Base-by-base conservation (phyloP, 2,329 filamentous ascomycete species). In the Hypoxylon sp. region DNA sequence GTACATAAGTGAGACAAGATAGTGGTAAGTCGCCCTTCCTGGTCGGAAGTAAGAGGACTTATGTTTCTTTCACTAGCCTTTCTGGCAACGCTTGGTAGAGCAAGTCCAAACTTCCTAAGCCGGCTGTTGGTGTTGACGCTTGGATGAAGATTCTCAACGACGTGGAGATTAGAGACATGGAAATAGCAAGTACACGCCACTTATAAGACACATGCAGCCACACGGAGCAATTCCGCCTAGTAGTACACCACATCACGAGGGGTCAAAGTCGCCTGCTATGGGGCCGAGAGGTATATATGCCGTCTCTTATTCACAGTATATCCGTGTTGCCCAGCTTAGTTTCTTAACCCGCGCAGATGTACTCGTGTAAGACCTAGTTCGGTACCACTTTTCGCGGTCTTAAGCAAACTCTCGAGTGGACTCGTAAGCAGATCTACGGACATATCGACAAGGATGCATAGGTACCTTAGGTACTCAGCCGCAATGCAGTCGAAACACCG, bases 381-480 rank as follows among this genome's bases (percentile, higher is more conserved):
- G 6, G 7, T 29, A 7, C 27, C 11, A 6, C 13, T 17, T 32
- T 31, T 8, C 13, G 10, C n/a, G n/a, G 19, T 24, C 6, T 24
- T 55, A 15, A n/a, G 15, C 39, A 7, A 29, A 27, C 15, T 29
- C 19, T 54, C 4, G 4, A 8, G 19, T 7, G 15, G 24, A 6
- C 17, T 19, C 11, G 24, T 19, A 8, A 15, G 10, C 21, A 7
- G n/a, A 29, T 39, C 6, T 8, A 42, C 13, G 24, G 50, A 13
- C 8, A 2, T 44, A 21, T 42, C 5, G 50, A 21, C 15, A 54
- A 35, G 32, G 32, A 37, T 37, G 32, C 10, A 37, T 37, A 31
- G 48, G 19, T 54, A 54, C 27, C 19, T 6, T n/a, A n/a, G n/a
- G n/a, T n/a, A 3, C 51, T 42, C 32, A n/a, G 32, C 21, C 51